Evolutionary conservation across 345 rosid genomes (phyloP), one percentile per base, ranked within the genome.

Genomic region (Salix brachista): DNA sequence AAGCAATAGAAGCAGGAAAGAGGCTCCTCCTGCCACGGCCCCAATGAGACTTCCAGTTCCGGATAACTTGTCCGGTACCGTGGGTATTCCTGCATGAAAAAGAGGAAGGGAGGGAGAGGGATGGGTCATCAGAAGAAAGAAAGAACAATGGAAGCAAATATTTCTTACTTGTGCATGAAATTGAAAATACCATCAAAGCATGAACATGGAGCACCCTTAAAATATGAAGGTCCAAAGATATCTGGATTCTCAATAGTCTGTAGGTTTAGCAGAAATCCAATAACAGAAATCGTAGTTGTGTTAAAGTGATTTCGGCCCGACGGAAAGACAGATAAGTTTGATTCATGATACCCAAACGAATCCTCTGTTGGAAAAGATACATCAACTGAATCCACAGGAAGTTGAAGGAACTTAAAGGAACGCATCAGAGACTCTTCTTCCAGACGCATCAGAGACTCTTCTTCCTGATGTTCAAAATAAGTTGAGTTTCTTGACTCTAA

Each of bases 331-430:
- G 72, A 5, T 3, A 93, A 81, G 69, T 68, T 73, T 65, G 91
- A 39, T 17, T 83, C 75, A 50, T 92, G 85, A 81, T 88, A 87
- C 13, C 75, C 85, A n/a, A n/a, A n/a, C n/a, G n/a, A n/a, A n/a
- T n/a, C n/a, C n/a, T n/a, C n/a, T n/a, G n/a, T n/a, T n/a, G n/a
- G 91, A 82, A 90, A 74, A 23, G 90, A 82, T 30, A 96, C 76
- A 14, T 82, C 83, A 42, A 88, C 79, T 0, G 92, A 82, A 71
- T 90, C 98, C 74, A 96, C 91, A 0, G 91, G 94, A 75, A n/a
- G n/a, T n/a, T n/a, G n/a, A n/a, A n/a, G 91, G 88, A 34, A 73
- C 72, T 65, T 80, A 71, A 84, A 87, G 73, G 72, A 74, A 17
- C 3, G 12, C 30, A 42, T 72, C 75, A 96, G 23, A 28, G 74